Evolutionary conservation across 164 flowering plant genomes (phyloP).

Genomic region (Macadamia tetraphylla): DNA sequence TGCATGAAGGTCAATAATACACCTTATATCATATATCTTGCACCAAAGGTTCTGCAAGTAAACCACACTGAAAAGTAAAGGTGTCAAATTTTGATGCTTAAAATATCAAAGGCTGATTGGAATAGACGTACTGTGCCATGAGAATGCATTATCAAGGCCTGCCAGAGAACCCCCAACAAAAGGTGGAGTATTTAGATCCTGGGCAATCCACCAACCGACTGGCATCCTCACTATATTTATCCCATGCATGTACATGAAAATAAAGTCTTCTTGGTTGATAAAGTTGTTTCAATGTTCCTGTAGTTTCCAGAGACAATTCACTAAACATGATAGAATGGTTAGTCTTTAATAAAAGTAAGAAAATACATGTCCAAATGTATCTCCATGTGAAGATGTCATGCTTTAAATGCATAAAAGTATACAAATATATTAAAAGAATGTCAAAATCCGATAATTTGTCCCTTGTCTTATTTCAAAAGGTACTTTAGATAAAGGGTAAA

Average conservation of each 20-base stretch:
- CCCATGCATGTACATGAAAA: conserved; percentile 57
- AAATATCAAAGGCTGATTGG: neutral
- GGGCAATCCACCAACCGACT: conserved; percentile 77
- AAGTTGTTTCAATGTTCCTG: no score
- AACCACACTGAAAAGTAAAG: neutral
- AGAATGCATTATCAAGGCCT: conserved; percentile 81
- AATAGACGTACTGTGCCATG: conserved; percentile 78
- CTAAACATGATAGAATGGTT: no score
- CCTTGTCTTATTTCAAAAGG: no score
- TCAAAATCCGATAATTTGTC: no score
- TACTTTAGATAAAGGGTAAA: no score
- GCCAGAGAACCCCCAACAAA: conserved; percentile 64
- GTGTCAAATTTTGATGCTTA: neutral
- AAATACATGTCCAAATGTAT: no score
- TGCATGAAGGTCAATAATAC: conserved; percentile 92
- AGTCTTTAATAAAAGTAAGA: no score
- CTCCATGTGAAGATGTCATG: no score
- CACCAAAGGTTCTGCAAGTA: conserved; percentile 13
- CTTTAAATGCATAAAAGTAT: no score
- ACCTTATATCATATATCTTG: conserved; percentile 60
- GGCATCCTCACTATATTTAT: conserved; percentile 87
- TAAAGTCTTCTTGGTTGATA: conserved; percentile 37
- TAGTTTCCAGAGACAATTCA: no score
- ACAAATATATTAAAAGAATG: no score
- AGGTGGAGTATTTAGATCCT: conserved; percentile 47